Conservation (phyloP, 805 yeast genomes). For the Torulaspora gathmanii region DNA sequence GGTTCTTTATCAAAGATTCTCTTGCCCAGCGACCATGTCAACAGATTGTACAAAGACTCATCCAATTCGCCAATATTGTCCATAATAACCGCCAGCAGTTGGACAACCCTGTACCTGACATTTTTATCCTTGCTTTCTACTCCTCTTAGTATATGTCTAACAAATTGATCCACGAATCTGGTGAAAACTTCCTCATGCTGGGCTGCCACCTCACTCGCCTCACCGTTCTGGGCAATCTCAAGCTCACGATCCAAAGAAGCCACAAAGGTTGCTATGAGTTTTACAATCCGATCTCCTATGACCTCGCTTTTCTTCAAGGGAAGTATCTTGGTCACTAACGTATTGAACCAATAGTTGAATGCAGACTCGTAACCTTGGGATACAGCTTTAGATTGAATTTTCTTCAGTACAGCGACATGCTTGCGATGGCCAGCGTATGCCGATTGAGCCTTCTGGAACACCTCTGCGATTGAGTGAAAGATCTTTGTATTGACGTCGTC, state of each 20-base stretch:
- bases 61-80: constrained; percentile 71
- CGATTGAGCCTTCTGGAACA: constrained; percentile 75
- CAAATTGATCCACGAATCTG: constrained; percentile 54
- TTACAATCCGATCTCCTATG: constrained; percentile 72
- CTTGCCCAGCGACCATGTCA: constrained; percentile 55
- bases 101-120: constrained; percentile 78
- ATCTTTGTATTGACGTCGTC: constrained; percentile 36
- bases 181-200: constrained; percentile 44
- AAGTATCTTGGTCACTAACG: constrained; percentile 58
- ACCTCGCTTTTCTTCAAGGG: constrained; percentile 64
- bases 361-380: constrained; percentile 49
- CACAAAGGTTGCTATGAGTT: constrained; percentile 57
- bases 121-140: constrained; percentile 67
- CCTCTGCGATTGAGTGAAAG: constrained; percentile 50
- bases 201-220: constrained; percentile 21
- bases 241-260: constrained; percentile 38
- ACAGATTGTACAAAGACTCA: constrained; percentile 58
- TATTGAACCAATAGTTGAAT: constrained; percentile 58
- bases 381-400: constrained; percentile 52
- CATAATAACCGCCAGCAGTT: constrained; percentile 65
- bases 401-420: constrained; percentile 58
- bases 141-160: constrained; percentile 70
- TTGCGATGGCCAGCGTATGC: constrained; percentile 74
- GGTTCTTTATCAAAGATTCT: constrained; percentile 75
- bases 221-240: constrained; percentile 30